Conservation (phyloP, 495 filamentous ascomycete species). For the Aspergillus panamensis region DNA sequence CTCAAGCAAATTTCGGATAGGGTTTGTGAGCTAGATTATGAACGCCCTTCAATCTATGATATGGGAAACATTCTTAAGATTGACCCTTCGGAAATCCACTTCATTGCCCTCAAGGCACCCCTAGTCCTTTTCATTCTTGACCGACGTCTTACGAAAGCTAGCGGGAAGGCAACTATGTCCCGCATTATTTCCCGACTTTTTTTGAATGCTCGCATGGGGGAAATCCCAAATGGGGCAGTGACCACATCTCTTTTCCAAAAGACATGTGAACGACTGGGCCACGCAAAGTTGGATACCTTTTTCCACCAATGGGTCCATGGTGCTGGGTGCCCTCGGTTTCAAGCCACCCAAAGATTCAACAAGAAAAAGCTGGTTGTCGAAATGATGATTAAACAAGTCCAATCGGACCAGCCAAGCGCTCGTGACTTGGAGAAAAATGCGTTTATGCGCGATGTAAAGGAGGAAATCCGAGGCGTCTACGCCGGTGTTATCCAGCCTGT, state of each 20-base stretch:
- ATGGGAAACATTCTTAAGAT: constrained; percentile 74
- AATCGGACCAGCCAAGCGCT: constrained; percentile 51
- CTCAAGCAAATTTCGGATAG: constrained; percentile 80
- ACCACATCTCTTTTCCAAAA: constrained; percentile 71
- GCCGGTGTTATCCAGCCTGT: constrained; percentile 66
- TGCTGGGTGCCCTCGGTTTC: constrained; percentile 82
- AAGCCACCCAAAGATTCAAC: constrained; percentile 85
- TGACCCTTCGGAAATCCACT: constrained; percentile 80
- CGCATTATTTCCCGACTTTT: constrained; percentile 82
- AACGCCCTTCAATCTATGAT: constrained; percentile 75
- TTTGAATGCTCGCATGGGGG: constrained; percentile 73
- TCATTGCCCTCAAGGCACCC: constrained; percentile 87
- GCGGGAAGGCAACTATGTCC: constrained; percentile 74
- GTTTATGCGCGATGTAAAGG: constrained; percentile 80
- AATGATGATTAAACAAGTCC: constrained; percentile 82
- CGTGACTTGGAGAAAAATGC: constrained; percentile 58
- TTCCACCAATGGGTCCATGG: constrained; percentile 91
- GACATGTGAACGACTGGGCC: constrained; percentile 80
- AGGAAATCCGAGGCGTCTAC: constrained; percentile 67
- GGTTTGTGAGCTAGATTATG: constrained; percentile 75
- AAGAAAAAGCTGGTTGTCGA: constrained; percentile 97
- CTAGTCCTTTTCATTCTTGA: constrained; percentile 92
- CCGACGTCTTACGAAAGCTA: constrained; percentile 79
- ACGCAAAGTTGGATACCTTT: constrained; percentile 78
- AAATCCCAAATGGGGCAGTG: constrained; percentile 67